A percentile compares a stretch with the other conserved stretches of the same genome.
phyloP scores from a whole-genome alignment of 768 basidiomycete species.

The Neoboletus magnificus region DNA sequence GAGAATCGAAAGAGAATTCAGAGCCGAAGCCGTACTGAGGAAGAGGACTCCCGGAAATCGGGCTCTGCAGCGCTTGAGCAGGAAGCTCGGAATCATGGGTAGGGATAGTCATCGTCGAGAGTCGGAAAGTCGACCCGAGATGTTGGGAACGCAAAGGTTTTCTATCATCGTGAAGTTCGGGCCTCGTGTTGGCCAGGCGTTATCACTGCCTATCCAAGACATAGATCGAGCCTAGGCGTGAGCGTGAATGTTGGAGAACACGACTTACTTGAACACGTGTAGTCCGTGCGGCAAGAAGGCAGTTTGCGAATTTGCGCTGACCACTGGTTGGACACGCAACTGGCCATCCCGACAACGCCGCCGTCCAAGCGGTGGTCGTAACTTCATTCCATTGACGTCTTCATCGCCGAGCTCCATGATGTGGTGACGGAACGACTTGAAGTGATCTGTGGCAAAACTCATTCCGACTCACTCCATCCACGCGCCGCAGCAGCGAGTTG shows the following conservation, averaged over 20 bases:
- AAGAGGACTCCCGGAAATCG: slow-evolving; percentile 32
- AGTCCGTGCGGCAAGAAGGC: slow-evolving; percentile 7
- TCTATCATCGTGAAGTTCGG: slow-evolving; percentile 20
- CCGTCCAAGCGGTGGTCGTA: not conserved
- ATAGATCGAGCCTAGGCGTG: not conserved
- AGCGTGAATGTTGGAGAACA: slow-evolving; percentile 12
- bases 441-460: not conserved
- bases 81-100: slow-evolving; percentile 11
- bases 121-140: slow-evolving; percentile 7
- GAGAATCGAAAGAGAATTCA: slow-evolving; percentile 57
- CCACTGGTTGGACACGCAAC: not conserved
- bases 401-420: not conserved
- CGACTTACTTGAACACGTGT: slow-evolving; percentile 26
- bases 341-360: not conserved
- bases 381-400: not conserved
- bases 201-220: slow-evolving; percentile 29
- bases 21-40: slow-evolving; percentile 74
- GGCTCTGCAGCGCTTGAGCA: slow-evolving; percentile 19
- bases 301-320: not conserved
- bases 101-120: slow-evolving; percentile 26
- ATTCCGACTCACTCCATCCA: not conserved
- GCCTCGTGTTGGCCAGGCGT: slow-evolving; percentile 34
- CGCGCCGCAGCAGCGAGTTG: not conserved
- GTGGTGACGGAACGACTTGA: not conserved
- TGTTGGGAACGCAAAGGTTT: slow-evolving; percentile 17